Percentiles rank a stretch among this genome's conserved stretches.
Evolutionary conservation across 495 filamentous ascomycete species (phyloP).

Genomic region (Aspergillus homomorphus): DNA sequence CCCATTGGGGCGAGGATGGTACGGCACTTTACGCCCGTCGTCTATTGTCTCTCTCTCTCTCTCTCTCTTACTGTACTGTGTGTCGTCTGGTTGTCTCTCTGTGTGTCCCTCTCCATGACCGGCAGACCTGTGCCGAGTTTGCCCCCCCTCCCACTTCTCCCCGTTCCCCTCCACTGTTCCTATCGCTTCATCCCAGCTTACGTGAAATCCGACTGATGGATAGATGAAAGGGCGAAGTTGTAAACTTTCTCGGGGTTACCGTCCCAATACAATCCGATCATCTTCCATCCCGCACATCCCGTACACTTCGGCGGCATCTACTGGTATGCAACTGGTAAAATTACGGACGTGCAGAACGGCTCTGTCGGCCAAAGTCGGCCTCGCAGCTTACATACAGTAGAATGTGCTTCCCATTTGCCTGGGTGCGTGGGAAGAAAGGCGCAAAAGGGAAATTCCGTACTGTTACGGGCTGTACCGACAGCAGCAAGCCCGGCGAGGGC

Average conservation of each 20-base stretch:
- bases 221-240: neutral
- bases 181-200: neutral
- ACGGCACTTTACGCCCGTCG: constrained; percentile 20
- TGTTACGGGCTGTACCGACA: constrained; percentile 24
- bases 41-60: constrained; percentile 13
- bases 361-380: constrained; percentile 2
- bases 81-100: too few species aligned
- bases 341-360: neutral
- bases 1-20: constrained; percentile 14
- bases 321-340: neutral
- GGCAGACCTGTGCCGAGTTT: constrained; percentile 30
- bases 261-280: neutral
- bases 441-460: constrained; percentile 29
- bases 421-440: neutral
- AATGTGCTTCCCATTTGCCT: neutral
- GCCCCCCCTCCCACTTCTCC: constrained; percentile 16
- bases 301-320: too few species aligned
- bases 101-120: constrained; percentile 17
- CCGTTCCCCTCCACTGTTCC: constrained; percentile 4
- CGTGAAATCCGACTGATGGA: neutral
- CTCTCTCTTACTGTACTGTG: too few species aligned
- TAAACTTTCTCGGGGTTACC: neutral
- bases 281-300: neutral
- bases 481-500: neutral
- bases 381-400: neutral